phyloP scores from a whole-genome alignment of 805 yeast species.

The Pichia phayaonensis region DNA sequence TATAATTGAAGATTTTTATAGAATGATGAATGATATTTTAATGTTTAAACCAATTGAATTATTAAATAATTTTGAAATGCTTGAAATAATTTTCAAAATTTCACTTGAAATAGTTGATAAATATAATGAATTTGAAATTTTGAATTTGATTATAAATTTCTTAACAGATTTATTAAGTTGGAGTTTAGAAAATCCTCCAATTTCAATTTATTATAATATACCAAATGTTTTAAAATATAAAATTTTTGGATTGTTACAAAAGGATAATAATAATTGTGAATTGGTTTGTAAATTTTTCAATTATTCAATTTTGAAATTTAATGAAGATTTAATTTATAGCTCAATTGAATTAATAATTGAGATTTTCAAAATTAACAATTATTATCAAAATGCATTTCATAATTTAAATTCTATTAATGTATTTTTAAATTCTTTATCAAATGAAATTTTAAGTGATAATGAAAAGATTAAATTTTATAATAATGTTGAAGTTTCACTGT shows the following conservation, averaged over 20 bases:
- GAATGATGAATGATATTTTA: conserved; percentile 69
- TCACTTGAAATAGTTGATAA: conserved; percentile 44
- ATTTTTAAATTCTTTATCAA: conserved; percentile 50
- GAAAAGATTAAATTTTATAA: conserved; percentile 60
- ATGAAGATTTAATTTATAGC: conserved; percentile 61
- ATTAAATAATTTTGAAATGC: conserved; percentile 37
- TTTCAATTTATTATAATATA: conserved; percentile 57
- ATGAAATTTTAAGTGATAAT: conserved; percentile 51
- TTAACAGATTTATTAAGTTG: conserved; percentile 76
- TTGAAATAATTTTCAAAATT: conserved; percentile 49
- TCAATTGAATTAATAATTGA: conserved; percentile 68
- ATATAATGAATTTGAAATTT: conserved; percentile 64
- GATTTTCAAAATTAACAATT: conserved; percentile 44
- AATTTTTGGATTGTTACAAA: conserved; percentile 29
- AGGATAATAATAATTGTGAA: conserved; percentile 50
- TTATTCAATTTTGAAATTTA: conserved; percentile 68
- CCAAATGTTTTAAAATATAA: conserved; percentile 41
- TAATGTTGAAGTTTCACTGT: conserved; percentile 51
- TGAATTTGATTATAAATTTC: conserved; percentile 63
- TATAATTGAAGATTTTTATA: conserved; percentile 77
- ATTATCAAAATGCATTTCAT: conserved; percentile 35
- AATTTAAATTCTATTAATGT: conserved; percentile 52
- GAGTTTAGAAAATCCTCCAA: conserved; percentile 78
- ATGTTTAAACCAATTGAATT: conserved; percentile 63
- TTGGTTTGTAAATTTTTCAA: conserved; percentile 46